Conservation (phyloP, 345 rosid species). For the Citrus sinensis region DVS_A1.0 CM039162.1:26512001-26512500, state of each 20-base stretch:
- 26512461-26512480: too few species aligned
- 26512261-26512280: background rate
- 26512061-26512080: constrained; percentile 58
- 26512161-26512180: background rate
- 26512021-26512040: constrained; percentile 68
- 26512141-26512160: background rate
- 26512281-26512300: background rate
- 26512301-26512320: background rate
- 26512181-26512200: background rate
- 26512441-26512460: too few species aligned
- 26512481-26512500: background rate
- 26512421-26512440: background rate
- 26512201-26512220: background rate
- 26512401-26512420: background rate
- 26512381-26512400: background rate
- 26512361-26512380: background rate
- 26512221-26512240: background rate
- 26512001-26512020: constrained; percentile 63
- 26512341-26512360: background rate
- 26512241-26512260: background rate
- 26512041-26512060: constrained; percentile 63
- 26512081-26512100: constrained; percentile 53
- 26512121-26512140: background rate
- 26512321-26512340: background rate
- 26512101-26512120: background rate